Evolutionary conservation across 2,329 filamentous ascomycete species (phyloP), one percentile per base, ranked within the genome.

Genomic region (Cladorrhinum sp.): DNA sequence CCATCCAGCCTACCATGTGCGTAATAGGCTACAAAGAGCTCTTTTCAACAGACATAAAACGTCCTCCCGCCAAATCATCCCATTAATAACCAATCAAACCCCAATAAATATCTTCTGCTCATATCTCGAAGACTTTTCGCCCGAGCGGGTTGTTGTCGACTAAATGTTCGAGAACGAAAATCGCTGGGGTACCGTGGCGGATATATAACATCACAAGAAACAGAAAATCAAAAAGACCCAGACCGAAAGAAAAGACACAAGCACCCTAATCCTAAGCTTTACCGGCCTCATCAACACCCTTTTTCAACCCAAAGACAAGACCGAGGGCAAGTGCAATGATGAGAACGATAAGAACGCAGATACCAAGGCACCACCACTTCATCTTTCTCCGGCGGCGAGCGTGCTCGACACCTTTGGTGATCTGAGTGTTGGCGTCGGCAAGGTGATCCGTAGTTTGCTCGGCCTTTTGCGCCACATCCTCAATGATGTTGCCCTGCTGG

Each of bases 281-380:
- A 22, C n/a, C 13, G 13, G 16, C n/a, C 16, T 3, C n/a, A 16
- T 45, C 16, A 7, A n/a, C 8, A 45, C 8, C 41, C 41, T 45
- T 65, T 5, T 52, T 70, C 41, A 83, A 66, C 49, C 73, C 75
- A 55, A 86, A 70, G 53, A 81, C 82, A 13, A 86, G 71, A 59
- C 79, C 83, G 63, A 87, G 79, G 58, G 79, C 83, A 32, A 85
- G 71, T 8, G 76, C 79, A 60, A 86, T 76, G 64, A 78, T 79
- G 55, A 87, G 72, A 68, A 85, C 73, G 72, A 87, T 84, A 71
- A 87, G 77, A 22, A 85, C 67, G 52, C 79, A 77, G 61, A 92
- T 78, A 63, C 85, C 75, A 63, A 90, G 77, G 71, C 88, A 91
- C 83, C 85, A 92, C 90, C 91, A 93, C 81, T 93, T 93, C 76